Conservation (phyloP, 2,329 filamentous ascomycete genomes). For the Aspergillus caelatus region DNA sequence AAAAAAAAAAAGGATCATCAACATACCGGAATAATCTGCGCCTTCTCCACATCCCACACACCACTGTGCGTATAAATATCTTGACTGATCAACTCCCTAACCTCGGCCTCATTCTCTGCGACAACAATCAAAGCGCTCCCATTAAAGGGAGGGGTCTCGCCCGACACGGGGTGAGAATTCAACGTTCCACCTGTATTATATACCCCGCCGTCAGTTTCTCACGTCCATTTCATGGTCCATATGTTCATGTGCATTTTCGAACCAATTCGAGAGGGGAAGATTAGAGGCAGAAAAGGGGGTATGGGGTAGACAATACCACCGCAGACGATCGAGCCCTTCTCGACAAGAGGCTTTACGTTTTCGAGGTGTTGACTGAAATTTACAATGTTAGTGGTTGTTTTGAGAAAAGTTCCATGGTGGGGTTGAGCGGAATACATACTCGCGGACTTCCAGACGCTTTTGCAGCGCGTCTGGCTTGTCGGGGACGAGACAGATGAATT, state of each 20-base stretch:
- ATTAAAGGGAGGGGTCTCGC: constrained; percentile 66
- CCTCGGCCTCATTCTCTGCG: constrained; percentile 70
- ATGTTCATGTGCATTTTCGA: no score
- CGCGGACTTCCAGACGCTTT: constrained; percentile 60
- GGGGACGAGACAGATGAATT: constrained; percentile 71
- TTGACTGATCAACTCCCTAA: constrained; percentile 65
- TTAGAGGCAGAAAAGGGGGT: constrained; percentile 7
- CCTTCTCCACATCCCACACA: constrained; percentile 80
- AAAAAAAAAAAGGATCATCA: background rate
- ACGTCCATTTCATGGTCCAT: background rate
- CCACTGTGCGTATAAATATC: constrained; percentile 73
- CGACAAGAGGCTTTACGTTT: constrained; percentile 55
- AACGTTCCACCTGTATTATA: constrained; percentile 65
- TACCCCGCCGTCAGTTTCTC: background rate
- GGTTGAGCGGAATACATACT: constrained; percentile 27
- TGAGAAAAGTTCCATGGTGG: background rate
- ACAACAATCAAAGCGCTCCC: constrained; percentile 71
- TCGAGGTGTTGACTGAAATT: constrained; percentile 56
- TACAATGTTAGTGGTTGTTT: no score
- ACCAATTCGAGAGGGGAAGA: background rate
- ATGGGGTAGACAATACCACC: constrained; percentile 56
- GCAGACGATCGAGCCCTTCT: constrained; percentile 63
- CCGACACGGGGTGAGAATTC: constrained; percentile 65
- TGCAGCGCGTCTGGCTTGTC: constrained; percentile 63
- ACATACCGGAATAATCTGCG: constrained; percentile 44